Evolutionary conservation across 2,329 filamentous ascomycete species (phyloP), one percentile per base, ranked within the genome.

Genomic region (Didymella pomorum): DNA sequence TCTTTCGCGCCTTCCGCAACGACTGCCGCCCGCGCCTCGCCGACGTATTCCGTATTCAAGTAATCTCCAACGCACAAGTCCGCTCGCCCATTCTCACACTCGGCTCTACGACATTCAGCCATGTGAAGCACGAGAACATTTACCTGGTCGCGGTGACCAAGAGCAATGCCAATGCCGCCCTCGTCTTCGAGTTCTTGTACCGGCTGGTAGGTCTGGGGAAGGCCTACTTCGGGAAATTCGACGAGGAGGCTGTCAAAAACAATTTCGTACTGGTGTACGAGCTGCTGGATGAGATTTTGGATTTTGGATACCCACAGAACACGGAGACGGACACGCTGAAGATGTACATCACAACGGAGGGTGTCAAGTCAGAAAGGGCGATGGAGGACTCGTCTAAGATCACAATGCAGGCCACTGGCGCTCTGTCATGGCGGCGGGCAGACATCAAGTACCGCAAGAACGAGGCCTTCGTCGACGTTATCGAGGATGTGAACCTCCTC

Each of bases 321-420:
- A 99, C 95, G 63, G 95, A 99, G 80, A 97, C 94, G 52, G 95
- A 99, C 78, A 98, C 95, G 16, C 83, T 99, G 70, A 99, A 99
- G 81, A 98, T 98, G 94, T 99, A 99, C 83, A 99, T 99, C 74
- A 99, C 96, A 42, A 99, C 95, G 33, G 95, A 99, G 81, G 95
- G 95, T 58, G 94, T 99, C 80, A 97, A 97, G 79, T 96, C 93
- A 29, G 93, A 93, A 77, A 83, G 88, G 67, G 88, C 86, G 66
- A 89, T 88, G 80, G 92, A 97, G 76, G 94, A 99, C 78, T 97
- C 94, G 49, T 94, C 93, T 67, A 95, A 94, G 77, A 99, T 99
- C 79, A 99, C 95, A 25, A 97, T 98, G 93, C 95, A 99, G 82
- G 96, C 95, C 12, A 99, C 95, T 0, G 95, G 96, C 39, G 95